These are phyloP conservation scores for Diaporthe humulicola DNA, from an alignment of 2,329 filamentous ascomycete genomes.

Conservation along the genomic window DNA sequence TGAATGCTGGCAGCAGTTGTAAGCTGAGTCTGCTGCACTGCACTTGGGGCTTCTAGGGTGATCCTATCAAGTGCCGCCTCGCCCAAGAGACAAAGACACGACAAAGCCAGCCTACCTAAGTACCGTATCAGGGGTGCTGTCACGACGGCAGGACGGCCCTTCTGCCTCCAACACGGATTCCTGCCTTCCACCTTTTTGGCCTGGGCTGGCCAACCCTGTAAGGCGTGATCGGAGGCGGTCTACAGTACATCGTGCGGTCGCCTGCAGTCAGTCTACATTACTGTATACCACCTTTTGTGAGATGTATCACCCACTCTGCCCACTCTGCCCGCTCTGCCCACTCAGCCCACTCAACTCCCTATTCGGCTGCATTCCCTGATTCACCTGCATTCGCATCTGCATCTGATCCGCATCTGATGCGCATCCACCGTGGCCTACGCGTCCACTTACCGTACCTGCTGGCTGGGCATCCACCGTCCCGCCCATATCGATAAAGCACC, in stretches of 20 bases:
- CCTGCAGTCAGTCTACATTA: too few species aligned
- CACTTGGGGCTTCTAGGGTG: slow-evolving; percentile 20
- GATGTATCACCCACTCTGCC: neutral
- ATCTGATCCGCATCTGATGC: slow-evolving; percentile 23
- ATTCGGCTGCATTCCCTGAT: slow-evolving; percentile 17
- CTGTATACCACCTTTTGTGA: slow-evolving; percentile 22
- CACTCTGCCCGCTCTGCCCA: too few species aligned
- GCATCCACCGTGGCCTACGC: neutral
- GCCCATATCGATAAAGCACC: slow-evolving; percentile 25
- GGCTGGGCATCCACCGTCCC: neutral
- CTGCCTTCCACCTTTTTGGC: too few species aligned
- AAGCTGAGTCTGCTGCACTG: slow-evolving; percentile 1
- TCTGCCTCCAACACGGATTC: neutral
- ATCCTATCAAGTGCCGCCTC: slow-evolving; percentile 26
- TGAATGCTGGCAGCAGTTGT: neutral
- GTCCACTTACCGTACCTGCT: slow-evolving; percentile 1
- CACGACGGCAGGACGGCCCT: slow-evolving; percentile 9
- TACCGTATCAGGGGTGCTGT: neutral
- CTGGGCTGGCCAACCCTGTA: neutral
- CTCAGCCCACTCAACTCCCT: neutral
- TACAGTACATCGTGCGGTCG: slow-evolving; percentile 9
- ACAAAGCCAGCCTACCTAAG: slow-evolving; percentile 8
- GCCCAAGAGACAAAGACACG: slow-evolving; percentile 18
- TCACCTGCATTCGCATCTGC: slow-evolving; percentile 26
- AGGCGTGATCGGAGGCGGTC: slow-evolving; percentile 26